Conservation (phyloP, 2,329 filamentous ascomycete species). For the Tolypocladium guangdongense region DNA sequence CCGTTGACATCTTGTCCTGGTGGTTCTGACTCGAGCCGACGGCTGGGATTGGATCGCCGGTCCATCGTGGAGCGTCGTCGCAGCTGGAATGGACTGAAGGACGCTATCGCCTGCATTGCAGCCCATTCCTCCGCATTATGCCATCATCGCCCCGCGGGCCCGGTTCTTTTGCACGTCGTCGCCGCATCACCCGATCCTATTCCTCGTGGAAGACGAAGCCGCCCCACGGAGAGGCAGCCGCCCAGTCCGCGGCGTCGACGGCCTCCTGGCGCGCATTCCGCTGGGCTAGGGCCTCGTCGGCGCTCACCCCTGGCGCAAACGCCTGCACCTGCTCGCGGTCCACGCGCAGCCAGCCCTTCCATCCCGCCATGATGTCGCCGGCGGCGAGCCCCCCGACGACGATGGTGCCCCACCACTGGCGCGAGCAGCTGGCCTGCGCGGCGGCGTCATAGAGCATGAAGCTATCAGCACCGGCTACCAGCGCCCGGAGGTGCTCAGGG, state of each 20-base stretch:
- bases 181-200: neutral
- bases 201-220: conserved; percentile 28
- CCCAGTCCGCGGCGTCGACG: conserved; percentile 34
- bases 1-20: neutral
- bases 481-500: conserved; percentile 17
- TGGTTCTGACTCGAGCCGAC: neutral
- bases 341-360: conserved; percentile 42
- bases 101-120: neutral
- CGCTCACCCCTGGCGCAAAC: conserved; percentile 27
- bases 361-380: conserved; percentile 20
- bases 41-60: neutral
- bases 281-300: conserved; percentile 33
- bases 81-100: neutral
- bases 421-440: conserved; percentile 28
- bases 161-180: neutral
- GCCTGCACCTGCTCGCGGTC: conserved; percentile 29
- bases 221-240: conserved; percentile 38
- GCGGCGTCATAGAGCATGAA: conserved; percentile 39
- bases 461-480: conserved; percentile 29
- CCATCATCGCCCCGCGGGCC: no score
- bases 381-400: conserved; percentile 26
- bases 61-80: neutral
- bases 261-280: conserved; percentile 26
- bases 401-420: conserved; percentile 49
- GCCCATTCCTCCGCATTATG: neutral